Conservation (phyloP, 306 rosid species). For the Cucumis cinereus region DNA sequence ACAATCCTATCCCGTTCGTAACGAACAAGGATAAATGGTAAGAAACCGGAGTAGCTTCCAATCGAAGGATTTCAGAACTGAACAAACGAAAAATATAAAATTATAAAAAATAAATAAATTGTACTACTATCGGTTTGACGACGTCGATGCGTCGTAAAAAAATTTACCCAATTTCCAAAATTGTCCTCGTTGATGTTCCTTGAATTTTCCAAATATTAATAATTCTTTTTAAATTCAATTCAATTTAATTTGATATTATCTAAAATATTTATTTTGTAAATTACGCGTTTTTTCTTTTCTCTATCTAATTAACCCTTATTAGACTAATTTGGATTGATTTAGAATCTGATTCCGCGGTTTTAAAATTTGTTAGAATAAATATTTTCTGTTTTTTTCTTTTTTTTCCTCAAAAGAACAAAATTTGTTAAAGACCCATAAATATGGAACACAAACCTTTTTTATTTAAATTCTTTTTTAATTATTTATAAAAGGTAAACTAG, state of each 20-base stretch:
- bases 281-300: neutral
- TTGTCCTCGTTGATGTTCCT: neutral
- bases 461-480: too few relatives aligned
- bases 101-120: neutral
- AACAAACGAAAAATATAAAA: neutral
- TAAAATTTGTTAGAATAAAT: too few relatives aligned
- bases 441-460: neutral
- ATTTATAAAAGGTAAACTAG: too few relatives aligned
- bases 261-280: neutral
- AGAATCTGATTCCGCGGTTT: neutral
- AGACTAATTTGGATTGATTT: neutral
- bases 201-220: neutral
- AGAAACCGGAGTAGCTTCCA: slow-evolving; percentile 24
- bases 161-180: neutral
- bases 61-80: slow-evolving; percentile 34
- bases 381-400: too few relatives aligned
- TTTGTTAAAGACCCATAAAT: neutral
- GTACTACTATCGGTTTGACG: neutral
- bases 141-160: neutral
- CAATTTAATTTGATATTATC: neutral
- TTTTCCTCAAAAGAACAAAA: too few relatives aligned
- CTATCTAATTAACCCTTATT: neutral
- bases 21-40: slow-evolving; percentile 10
- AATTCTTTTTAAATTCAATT: neutral
- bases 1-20: slow-evolving; percentile 15